phyloP scores from a whole-genome alignment of 2,329 filamentous ascomycete species.

The Claviceps lovelessii region DNA sequence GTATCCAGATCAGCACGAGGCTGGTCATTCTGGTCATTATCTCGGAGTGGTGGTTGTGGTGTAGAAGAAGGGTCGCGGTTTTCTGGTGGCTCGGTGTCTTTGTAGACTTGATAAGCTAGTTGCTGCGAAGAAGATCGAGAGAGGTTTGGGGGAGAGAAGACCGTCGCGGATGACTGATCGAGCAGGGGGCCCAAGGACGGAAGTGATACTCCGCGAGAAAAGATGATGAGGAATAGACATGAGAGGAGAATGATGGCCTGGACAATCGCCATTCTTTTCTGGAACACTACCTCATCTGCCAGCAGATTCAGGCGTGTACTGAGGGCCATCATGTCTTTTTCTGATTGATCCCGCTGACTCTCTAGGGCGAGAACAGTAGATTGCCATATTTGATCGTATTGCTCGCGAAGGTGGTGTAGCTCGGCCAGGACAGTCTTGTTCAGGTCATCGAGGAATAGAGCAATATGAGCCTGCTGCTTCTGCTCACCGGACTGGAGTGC shows the following conservation, averaged over 20 bases:
- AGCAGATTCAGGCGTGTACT: slow-evolving; percentile 69
- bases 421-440: slow-evolving; percentile 79
- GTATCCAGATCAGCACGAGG: not conserved
- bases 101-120: slow-evolving; percentile 1
- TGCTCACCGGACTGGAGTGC: slow-evolving; percentile 78
- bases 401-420: slow-evolving; percentile 58
- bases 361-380: slow-evolving; percentile 86
- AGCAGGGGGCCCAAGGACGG: slow-evolving; percentile 17
- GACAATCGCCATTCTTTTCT: slow-evolving; percentile 85
- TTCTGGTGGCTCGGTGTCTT: not conserved
- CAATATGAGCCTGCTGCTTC: slow-evolving; percentile 70
- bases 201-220: slow-evolving; percentile 41
- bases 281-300: slow-evolving; percentile 78
- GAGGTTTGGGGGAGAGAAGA: slow-evolving; percentile 11
- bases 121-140: slow-evolving; percentile 6
- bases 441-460: slow-evolving; percentile 66
- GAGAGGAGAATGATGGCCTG: slow-evolving; percentile 78
- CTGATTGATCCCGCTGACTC: slow-evolving; percentile 69
- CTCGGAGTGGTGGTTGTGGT: not conserved
- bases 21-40: not conserved
- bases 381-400: slow-evolving; percentile 96
- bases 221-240: slow-evolving; percentile 77
- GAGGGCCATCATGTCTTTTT: slow-evolving; percentile 70
- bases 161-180: slow-evolving; percentile 13
- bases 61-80: not conserved